Base-by-base conservation (phyloP, 2,329 filamentous ascomycete genomes). In the Hymenoscyphus fraxineus region DNA sequence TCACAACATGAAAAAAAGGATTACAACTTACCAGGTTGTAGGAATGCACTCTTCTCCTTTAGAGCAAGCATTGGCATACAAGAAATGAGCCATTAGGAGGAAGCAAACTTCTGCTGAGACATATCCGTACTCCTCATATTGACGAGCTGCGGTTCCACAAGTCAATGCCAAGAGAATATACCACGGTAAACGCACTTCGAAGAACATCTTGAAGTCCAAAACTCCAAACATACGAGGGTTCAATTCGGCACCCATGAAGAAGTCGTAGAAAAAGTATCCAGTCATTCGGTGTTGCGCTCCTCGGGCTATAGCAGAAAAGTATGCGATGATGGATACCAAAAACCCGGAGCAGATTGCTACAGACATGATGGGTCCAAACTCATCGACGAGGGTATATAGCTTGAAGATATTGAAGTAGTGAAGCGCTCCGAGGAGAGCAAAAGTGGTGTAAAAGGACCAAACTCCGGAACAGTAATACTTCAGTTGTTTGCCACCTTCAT, bases 201-300 rank as follows among this genome's bases (percentile, higher is more conserved):
- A 95, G 80, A 97, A 97, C 92, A 96, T 95, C 80, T 96, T 96
- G 80, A 95, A 92, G 78, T 96, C 92, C 60, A 96, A 79, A 70
- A 92, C 88, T 63, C 88, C 89, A 74, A 93, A 94, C 82, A 97
- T 85, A 70, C 92, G 85, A 4, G 92, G 92, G 79, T 96, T 95
- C 63, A 96, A 82, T 79, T 96, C 92, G 13, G 90, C 89, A 62
- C 92, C 92, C 86, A 95, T 93, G 82, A 95, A 96, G 78, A 95
- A 95, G 80, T 96, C 92, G 77, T 95, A 94, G 72, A 95, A 80
- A 57, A 83, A 85, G 71, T 87, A 84, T 47, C 91, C 91, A 6
- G 92, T 96, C 93, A 98, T 97, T 68, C 94, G 90, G 78, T 98
- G 93, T 75, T 95, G 85, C 59, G 88, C 88, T 63, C 93, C 93